These are phyloP conservation scores for Erigeron canadensis DNA, from an alignment of 129 eudicot species.

Conservation along the genomic window DNA sequence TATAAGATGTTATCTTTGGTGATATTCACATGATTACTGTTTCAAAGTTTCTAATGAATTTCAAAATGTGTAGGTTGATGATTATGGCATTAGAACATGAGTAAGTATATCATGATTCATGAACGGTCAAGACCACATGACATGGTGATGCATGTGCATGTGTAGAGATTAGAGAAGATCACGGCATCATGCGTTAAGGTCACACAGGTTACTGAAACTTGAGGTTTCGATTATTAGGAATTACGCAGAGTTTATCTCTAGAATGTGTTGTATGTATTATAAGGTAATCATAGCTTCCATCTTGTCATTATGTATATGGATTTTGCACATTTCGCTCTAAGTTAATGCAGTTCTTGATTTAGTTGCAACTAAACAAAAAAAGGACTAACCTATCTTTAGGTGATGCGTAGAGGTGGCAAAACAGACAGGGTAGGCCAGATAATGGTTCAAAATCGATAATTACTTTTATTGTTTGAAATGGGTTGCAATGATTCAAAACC, in stretches of 20 bases:
- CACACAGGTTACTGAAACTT: constrained; percentile 2
- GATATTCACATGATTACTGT: neutral
- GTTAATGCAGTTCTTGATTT: neutral
- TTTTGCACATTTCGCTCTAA: constrained; percentile 3
- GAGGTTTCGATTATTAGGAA: constrained; percentile 7
- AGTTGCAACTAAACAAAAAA: neutral
- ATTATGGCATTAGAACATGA: constrained; percentile 9
- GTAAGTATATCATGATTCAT: neutral
- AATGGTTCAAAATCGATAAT: neutral
- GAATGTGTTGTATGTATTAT: constrained; percentile 24
- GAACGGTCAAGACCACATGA: neutral
- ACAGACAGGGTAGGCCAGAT: neutral
- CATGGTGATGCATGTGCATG: constrained; percentile 3
- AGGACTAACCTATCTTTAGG: neutral
- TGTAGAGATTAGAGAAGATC: neutral
- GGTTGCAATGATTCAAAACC: neutral
- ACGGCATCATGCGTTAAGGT: neutral
- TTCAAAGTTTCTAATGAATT: neutral
- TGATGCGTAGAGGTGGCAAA: neutral
- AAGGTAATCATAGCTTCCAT: neutral
- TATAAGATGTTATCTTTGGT: neutral
- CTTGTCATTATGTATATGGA: constrained; percentile 1
- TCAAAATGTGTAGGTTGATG: constrained; percentile 1
- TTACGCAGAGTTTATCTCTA: constrained; percentile 7
- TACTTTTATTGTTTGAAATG: neutral